Evolutionary conservation across 2,329 filamentous ascomycete genomes (phyloP).

Genomic region (Diplodia seriata): DNA sequence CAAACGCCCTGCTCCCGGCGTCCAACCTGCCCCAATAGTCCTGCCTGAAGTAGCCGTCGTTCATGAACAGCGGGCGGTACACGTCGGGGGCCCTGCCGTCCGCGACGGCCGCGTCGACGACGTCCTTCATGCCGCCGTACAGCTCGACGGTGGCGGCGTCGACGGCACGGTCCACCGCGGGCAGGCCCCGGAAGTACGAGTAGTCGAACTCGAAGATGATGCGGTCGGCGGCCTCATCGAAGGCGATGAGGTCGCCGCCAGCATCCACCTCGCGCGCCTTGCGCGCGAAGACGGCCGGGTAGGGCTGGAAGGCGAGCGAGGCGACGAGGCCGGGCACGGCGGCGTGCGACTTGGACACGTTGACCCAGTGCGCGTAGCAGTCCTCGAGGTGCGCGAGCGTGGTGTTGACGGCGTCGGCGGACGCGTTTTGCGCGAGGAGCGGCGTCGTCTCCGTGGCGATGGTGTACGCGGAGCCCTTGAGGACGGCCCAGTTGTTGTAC

Average conservation of each 20-base stretch:
- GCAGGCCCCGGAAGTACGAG: constrained; percentile 43
- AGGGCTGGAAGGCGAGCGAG: constrained; percentile 47
- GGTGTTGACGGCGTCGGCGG: constrained; percentile 36
- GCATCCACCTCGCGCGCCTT: constrained; percentile 36
- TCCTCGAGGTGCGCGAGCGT: constrained; percentile 8
- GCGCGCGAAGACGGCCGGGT: constrained; percentile 42
- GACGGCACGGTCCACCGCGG: constrained; percentile 46
- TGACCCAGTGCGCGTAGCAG: constrained; percentile 41
- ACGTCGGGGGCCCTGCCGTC: constrained; percentile 48
- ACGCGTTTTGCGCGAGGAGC: constrained; percentile 31
- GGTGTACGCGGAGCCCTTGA: constrained; percentile 44
- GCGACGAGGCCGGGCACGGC: constrained; percentile 44
- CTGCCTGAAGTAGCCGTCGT: constrained; percentile 54
- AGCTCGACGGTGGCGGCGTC: constrained; percentile 50
- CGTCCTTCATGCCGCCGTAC: constrained; percentile 47
- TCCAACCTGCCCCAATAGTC: constrained; percentile 53
- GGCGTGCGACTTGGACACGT: constrained; percentile 38
- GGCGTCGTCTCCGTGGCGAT: constrained; percentile 47
- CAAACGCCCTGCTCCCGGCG: constrained; percentile 41
- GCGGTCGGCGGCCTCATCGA: constrained; percentile 50
- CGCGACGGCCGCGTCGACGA: constrained; percentile 45
- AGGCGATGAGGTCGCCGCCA: constrained; percentile 50
- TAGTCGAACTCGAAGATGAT: constrained; percentile 57
- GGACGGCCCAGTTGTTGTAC: constrained; percentile 53
- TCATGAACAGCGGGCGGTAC: constrained; percentile 56